Evolutionary conservation across 768 basidiomycete genomes (phyloP).

Genomic region (Galerina sulciceps): DNA sequence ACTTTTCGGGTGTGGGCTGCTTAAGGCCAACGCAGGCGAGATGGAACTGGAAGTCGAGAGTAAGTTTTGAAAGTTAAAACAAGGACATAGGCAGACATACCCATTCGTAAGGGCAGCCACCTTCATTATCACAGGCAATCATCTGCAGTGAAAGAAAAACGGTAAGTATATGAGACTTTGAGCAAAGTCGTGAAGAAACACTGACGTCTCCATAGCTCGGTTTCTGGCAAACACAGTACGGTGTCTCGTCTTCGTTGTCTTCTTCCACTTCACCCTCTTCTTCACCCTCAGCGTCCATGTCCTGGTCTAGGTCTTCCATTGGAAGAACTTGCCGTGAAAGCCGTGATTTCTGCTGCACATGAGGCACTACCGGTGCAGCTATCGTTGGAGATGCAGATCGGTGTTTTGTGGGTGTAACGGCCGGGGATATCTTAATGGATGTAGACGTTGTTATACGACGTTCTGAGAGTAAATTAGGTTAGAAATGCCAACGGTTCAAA

Average conservation of each 20-base stretch:
- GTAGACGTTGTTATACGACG: conserved; percentile 42
- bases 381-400: conserved; percentile 51
- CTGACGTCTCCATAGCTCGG: conserved; percentile 55
- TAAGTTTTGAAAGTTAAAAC: not conserved
- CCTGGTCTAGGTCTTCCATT: conserved; percentile 37
- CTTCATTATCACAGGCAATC: conserved; percentile 75
- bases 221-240: conserved; percentile 58
- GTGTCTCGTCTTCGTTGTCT: conserved; percentile 50
- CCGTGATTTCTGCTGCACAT: conserved; percentile 45
- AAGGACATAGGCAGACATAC: conserved; percentile 35
- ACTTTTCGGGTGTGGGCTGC: conserved; percentile 44
- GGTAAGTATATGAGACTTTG: not conserved
- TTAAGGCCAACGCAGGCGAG: conserved; percentile 61
- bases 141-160: conserved; percentile 41
- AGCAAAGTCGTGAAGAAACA: not conserved
- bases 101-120: conserved; percentile 73
- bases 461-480: conserved; percentile 28
- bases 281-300: conserved; percentile 47
- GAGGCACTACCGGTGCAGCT: conserved; percentile 30
- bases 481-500: not conserved
- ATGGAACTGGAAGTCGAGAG: conserved; percentile 51
- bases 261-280: conserved; percentile 43
- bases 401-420: conserved; percentile 39
- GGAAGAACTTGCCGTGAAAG: conserved; percentile 50
- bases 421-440: conserved; percentile 45